These are phyloP conservation scores for Nymphaea colorata DNA, from an alignment of 164 flowering plant species.

Conservation along the genomic window DNA sequence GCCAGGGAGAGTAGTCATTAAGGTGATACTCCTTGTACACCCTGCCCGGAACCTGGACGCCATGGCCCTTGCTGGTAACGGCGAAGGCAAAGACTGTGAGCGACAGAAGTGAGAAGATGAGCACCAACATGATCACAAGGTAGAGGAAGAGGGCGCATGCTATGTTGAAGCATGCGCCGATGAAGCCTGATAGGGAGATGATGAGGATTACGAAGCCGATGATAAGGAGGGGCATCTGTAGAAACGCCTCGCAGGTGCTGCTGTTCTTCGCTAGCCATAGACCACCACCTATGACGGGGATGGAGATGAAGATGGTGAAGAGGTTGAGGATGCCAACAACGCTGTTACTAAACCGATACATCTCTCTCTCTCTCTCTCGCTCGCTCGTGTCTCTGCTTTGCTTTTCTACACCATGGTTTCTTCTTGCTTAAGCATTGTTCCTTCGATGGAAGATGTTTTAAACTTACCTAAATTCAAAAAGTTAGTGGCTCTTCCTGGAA, in stretches of 20 bases:
- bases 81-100: conserved; percentile 73
- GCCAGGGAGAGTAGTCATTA: conserved; percentile 61
- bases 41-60: conserved; percentile 45
- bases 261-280: conserved; percentile 79
- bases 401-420: background rate
- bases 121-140: conserved; percentile 55
- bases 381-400: conserved; percentile 6
- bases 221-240: conserved; percentile 74
- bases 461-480: too few relatives aligned
- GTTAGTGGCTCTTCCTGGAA: too few relatives aligned
- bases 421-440: background rate
- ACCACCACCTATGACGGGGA: conserved; percentile 90
- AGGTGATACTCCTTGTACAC: conserved; percentile 65
- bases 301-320: conserved; percentile 72
- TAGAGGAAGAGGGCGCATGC: conserved; percentile 88
- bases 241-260: conserved; percentile 68
- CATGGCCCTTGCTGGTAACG: conserved; percentile 69
- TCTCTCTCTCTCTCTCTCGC: background rate
- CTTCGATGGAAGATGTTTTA: too few relatives aligned
- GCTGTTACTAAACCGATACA: conserved; percentile 71
- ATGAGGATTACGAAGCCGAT: conserved; percentile 68
- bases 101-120: conserved; percentile 45
- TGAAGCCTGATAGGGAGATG: conserved; percentile 78
- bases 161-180: conserved; percentile 85
- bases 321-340: conserved; percentile 88